Base-by-base conservation (phyloP, 345 rosid genomes). In the Eucalyptus pauciflora region DNA sequence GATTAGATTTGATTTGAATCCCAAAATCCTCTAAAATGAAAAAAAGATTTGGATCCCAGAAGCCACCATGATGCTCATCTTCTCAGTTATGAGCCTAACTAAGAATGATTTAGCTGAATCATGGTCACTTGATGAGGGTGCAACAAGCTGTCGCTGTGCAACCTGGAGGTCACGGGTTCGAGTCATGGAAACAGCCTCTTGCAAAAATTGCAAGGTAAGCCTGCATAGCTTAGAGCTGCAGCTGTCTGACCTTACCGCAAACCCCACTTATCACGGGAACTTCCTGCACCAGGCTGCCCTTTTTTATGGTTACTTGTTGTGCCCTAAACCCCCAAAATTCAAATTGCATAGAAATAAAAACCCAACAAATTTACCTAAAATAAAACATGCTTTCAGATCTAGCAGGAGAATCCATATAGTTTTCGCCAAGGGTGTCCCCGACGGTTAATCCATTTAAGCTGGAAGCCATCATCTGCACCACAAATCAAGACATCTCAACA, bases 391-490 rank as follows among this genome's bases (percentile, higher is more conserved):
- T 86, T 27, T 93, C 95, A 76, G 95, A 93, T 90, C 98, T 94
- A 76, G 96, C 94, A 10, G 98, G 96, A 92, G 99, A 96, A 86
- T 97, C 99, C 94, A 97, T 89, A 87, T 95, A 94, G 93, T 93
- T 96, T 46, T 97, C 99, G 22, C 96, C 92, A 54, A 96, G 92
- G 58, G 99, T 86, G 89, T 96, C 99, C 90, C 99, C 99, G 51
- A 97, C 99, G 6, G 97, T 96, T 45, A 98, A 90, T 92, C 99
- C 99, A 89, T 96, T 96, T 93, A 97, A 94, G 92, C 99, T 98
- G 87, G 96, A 98, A 17, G 99, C 99, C 99, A 98, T 97, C 87
- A 97, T 96, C 99, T 98, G 93, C 88, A 76, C 25, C 58, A 69
- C 45, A 87, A 49, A 49, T 48, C 81, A 76, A 87, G 20, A 45